These are phyloP conservation scores for Pichia sp. DNA, from an alignment of 1,139 yeast genomes.

Conservation along the genomic window DNA sequence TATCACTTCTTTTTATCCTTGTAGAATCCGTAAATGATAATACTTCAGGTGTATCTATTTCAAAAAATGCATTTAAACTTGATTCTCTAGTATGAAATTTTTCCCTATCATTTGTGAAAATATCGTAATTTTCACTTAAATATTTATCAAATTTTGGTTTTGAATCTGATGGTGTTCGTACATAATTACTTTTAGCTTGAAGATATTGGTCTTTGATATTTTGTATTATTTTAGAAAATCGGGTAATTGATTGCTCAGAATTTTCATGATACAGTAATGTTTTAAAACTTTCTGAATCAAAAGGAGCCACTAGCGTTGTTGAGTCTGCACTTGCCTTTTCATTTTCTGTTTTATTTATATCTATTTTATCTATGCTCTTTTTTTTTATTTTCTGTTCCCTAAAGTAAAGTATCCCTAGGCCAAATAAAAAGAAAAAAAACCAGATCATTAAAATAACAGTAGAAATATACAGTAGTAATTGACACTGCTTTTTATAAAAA, in stretches of 20 bases:
- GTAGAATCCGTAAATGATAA: not conserved
- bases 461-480: conserved; percentile 43
- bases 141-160: not conserved
- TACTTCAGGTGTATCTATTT: not conserved
- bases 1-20: not conserved
- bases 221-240: conserved; percentile 5
- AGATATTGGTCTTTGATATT: conserved; percentile 11
- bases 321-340: not conserved
- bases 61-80: not conserved
- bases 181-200: conserved; percentile 1
- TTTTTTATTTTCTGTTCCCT: conserved; percentile 10
- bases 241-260: not conserved
- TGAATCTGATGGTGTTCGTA: conserved; percentile 11
- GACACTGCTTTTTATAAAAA: conserved; percentile 34
- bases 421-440: conserved; percentile 41
- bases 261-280: conserved; percentile 1
- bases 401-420: conserved; percentile 24
- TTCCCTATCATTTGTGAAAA: not conserved
- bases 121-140: not conserved
- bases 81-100: not conserved
- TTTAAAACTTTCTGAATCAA: conserved; percentile 6
- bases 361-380: not conserved
- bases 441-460: conserved; percentile 41
- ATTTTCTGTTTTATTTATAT: not conserved
- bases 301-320: not conserved